Conservation (phyloP, 2,329 filamentous ascomycete species). For the Epicoccum sorghinum region DNA sequence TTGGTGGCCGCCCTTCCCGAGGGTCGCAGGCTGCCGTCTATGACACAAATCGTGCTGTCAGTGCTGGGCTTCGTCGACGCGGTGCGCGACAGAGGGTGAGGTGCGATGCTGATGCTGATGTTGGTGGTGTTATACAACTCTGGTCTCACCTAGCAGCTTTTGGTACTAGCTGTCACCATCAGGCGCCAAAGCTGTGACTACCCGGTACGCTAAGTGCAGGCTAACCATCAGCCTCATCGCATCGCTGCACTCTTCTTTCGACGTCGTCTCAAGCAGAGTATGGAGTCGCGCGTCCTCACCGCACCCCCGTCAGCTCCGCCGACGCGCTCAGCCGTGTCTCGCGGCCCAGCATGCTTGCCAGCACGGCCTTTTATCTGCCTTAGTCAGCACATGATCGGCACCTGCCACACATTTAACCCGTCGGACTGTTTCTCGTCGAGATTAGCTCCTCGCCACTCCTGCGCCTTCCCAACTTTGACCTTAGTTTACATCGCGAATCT, state of each 20-base stretch:
- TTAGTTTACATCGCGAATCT: constrained; percentile 49
- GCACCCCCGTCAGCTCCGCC: constrained; percentile 11
- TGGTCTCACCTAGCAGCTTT: constrained; percentile 27
- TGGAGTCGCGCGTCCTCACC: constrained; percentile 16
- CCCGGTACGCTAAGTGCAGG: constrained; percentile 32
- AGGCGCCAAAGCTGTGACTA: constrained; percentile 19
- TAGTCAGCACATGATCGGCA: constrained; percentile 31
- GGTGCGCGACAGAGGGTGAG: neutral
- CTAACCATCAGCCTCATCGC: constrained; percentile 41
- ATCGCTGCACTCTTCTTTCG: constrained; percentile 33
- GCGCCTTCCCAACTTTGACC: constrained; percentile 46
- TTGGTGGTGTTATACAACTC: constrained; percentile 10
- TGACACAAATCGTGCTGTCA: constrained; percentile 15
- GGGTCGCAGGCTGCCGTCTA: constrained; percentile 18
- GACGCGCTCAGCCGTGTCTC: constrained; percentile 12
- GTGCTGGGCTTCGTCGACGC: neutral
- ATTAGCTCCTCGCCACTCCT: constrained; percentile 34
- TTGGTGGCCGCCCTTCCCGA: constrained; percentile 32
- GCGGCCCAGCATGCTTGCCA: constrained; percentile 2
- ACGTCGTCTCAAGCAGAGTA: constrained; percentile 26
- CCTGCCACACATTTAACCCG: constrained; percentile 20
- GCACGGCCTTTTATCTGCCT: constrained; percentile 14
- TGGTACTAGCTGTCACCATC: constrained; percentile 28
- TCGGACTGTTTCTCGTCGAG: constrained; percentile 20
- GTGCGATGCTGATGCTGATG: constrained; percentile 1